A percentile compares a stretch with the other conserved stretches of the same genome.
Evolutionary conservation across 177 flowering plant genomes (phyloP).

Genomic region (Vitis hybrid): DNA sequence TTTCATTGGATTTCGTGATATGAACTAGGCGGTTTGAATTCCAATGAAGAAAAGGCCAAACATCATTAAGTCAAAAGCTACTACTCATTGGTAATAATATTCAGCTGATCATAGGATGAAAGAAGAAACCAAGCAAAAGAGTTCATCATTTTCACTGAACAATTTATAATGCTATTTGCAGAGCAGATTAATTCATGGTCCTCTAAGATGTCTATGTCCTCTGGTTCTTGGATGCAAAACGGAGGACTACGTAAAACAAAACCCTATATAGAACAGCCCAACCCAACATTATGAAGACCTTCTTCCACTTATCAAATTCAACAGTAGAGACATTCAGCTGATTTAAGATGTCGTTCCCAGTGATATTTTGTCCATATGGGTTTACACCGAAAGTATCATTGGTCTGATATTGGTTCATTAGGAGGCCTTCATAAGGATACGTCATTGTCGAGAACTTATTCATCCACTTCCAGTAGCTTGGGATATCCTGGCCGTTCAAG

Average conservation of each 20-base stretch:
- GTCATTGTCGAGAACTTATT: slow-evolving; percentile 65
- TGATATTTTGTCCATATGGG: slow-evolving; percentile 16
- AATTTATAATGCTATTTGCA: too few species aligned
- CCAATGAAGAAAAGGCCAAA: too few species aligned
- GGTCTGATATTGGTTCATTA: slow-evolving; percentile 62
- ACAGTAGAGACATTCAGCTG: slow-evolving; percentile 25
- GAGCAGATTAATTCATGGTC: background rate
- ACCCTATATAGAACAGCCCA: slow-evolving; percentile 69
- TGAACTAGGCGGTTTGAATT: too few species aligned
- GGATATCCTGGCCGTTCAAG: slow-evolving; percentile 53
- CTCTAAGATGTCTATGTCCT: slow-evolving; percentile 30
- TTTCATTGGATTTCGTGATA: too few species aligned
- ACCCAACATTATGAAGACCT: slow-evolving; percentile 50
- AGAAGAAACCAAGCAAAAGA: too few species aligned
- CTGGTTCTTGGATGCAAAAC: slow-evolving; percentile 75
- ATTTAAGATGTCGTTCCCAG: slow-evolving; percentile 42
- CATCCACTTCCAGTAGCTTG: slow-evolving; percentile 63
- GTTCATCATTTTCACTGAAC: too few species aligned
- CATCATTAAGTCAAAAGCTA: too few species aligned
- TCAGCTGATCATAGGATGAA: too few species aligned
- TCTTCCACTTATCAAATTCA: slow-evolving; percentile 44
- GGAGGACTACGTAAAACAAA: slow-evolving; percentile 60
- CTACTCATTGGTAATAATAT: too few species aligned
- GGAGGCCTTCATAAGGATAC: slow-evolving; percentile 67
- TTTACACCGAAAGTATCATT: slow-evolving; percentile 17